Evolutionary conservation across 1,284 basidiomycete species (phyloP), one percentile per base, ranked within the genome.

Genomic region (Gomphus bonarii): DNA sequence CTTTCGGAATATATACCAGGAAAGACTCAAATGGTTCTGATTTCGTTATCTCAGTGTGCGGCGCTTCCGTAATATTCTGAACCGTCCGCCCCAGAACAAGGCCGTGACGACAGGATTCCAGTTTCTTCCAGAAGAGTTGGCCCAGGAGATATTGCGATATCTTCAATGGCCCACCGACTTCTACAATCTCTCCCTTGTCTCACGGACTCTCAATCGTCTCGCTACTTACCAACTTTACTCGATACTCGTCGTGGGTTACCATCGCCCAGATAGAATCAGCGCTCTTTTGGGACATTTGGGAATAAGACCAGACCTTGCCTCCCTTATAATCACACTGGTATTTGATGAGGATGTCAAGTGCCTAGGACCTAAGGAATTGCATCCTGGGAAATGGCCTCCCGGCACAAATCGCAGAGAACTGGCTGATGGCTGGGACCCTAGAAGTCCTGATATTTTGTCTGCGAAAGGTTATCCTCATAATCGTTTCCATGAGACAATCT

Each of bases 331-430:
- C 18, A 51, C 50, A 18, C 14, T 51, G 16, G 20, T 51, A 1
- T 51, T 51, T 38, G 50, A 51, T n/a, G 50, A 51, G 33, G 50
- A 51, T 35, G 50, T 51, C 31, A 51, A 51, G 33, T 31, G 33
- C 18, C 38, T 51, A 33, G 50, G 50, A 5, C 50, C 50, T 5
- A 51, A 51, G 12, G 5, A 38, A 14, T 18, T 14, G 22, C n/a
- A 35, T 3, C n/a, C 7, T 25, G 33, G 12, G 16, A 36, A 51
- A 38, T 51, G 33, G 50, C 50, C 33, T 35, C 50, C 50, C 33
- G n/a, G 18, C 14, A 18, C 33, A 51, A 9, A 36, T 20, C 50
- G 50, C 28, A 35, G 50, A 22, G 50, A 51, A 6, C 50, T 51
- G 18, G 22, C 33, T 18, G 50, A 51, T 36, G 50, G 50, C 16